Base-by-base conservation (phyloP, 495 filamentous ascomycete genomes). In the Podospora fimiseda region DNA sequence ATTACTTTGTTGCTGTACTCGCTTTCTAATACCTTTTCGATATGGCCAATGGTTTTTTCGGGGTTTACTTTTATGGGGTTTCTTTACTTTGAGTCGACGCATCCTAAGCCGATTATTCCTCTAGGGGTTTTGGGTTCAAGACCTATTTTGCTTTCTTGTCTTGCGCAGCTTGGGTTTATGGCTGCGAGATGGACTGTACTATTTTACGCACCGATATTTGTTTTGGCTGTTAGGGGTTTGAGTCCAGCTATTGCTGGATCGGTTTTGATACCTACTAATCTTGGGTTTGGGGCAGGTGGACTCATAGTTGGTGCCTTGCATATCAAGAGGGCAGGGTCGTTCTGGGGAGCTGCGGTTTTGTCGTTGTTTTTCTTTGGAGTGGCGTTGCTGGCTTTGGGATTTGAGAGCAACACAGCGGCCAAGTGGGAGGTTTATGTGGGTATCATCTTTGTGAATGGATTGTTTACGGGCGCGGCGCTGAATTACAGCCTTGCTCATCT, bases 401-500 rank as follows among this genome's bases (percentile, higher is more conserved):
- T 74, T 3, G 63, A 80, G 1, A 80, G 76, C 7, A 81, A 76
- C 0, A 65, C 77, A 0, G 54, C 70, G 8, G 73, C 78, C 1
- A 60, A 70, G 0, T 60, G 73, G 0, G 33, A 52, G 0, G 48
- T 77, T 0, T 88, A 84, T 57, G 52, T 89, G 3, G 36, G 63
- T 1, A 59, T 75, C 0, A 74, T 82, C 2, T 86, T 88, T 66
- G 9, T 78, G 19, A 86, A 88, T 59, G 87, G 87, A 0, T 63
- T 87, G n/a, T 76, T 74, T 55, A 82, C 83, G 2, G 87, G 87
- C 18, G 81, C 84, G 0, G 70, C 81, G 9, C 64, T 91, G 30
- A 91, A 89, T 64, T 93, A 91, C 64, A 85, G 81, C 0, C 74
- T 93, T 1, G 84, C 85, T 0, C 88, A 93, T 56, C 59, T 90